Evolutionary conservation across 345 rosid genomes (phyloP).

Genomic region (Eutrema yunnanense): DNA sequence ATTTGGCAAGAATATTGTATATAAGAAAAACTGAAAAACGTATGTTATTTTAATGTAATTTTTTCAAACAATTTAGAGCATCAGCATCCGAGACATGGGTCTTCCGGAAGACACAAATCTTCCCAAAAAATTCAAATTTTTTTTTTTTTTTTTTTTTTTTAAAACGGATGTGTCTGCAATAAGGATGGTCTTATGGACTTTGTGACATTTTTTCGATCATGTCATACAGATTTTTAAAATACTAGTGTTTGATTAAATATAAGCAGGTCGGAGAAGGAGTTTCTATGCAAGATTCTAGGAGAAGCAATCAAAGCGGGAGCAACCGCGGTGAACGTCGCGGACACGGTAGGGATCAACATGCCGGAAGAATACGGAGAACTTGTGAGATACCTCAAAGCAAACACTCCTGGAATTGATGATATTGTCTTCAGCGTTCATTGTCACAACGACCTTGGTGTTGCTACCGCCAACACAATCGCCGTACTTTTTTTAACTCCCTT

Average conservation of each 20-base stretch:
- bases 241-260: background rate
- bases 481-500: slow-evolving; percentile 23
- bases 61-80: too few relatives aligned
- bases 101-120: too few relatives aligned
- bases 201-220: background rate
- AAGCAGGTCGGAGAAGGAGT: slow-evolving; percentile 2
- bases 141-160: too few relatives aligned
- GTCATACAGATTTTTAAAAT: background rate
- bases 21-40: too few relatives aligned
- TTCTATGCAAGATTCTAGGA: slow-evolving; percentile 64
- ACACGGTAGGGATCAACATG: slow-evolving; percentile 77
- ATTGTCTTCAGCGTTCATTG: slow-evolving; percentile 78
- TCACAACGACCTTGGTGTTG: slow-evolving; percentile 96
- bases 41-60: too few relatives aligned
- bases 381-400: slow-evolving; percentile 73
- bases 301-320: slow-evolving; percentile 85
- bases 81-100: too few relatives aligned
- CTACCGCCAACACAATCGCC: slow-evolving; percentile 81
- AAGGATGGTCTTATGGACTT: too few relatives aligned
- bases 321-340: slow-evolving; percentile 64
- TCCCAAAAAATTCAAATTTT: too few relatives aligned
- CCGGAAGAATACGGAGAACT: slow-evolving; percentile 66
- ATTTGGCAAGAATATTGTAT: background rate
- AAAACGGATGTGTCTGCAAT: too few relatives aligned
- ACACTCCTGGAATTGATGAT: slow-evolving; percentile 78